phyloP scores from a whole-genome alignment of 805 yeast genomes.

The Kuraishia hungarica region DNA sequence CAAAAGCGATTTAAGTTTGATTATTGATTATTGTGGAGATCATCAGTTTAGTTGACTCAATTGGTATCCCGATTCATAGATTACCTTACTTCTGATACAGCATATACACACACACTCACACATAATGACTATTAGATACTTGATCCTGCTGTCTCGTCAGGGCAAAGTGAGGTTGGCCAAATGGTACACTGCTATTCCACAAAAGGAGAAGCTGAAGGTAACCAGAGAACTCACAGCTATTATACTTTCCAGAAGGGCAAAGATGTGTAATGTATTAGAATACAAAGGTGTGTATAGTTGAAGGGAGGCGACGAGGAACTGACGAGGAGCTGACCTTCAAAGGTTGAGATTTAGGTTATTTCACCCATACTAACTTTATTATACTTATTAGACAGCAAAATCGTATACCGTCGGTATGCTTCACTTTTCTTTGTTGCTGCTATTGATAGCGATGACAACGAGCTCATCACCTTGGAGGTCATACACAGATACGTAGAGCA shows the following conservation, averaged over 20 bases:
- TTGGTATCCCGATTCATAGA: no score
- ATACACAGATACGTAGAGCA: slow-evolving; percentile 93
- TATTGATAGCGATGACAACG: slow-evolving; percentile 77
- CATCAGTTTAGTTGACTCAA: no score
- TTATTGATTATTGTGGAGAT: no score
- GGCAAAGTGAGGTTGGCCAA: slow-evolving; percentile 90
- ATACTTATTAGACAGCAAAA: slow-evolving; percentile 47
- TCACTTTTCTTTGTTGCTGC: slow-evolving; percentile 87
- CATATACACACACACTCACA: background rate
- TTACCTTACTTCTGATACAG: no score
- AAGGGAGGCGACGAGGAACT: no score
- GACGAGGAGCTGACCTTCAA: no score
- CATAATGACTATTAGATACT: slow-evolving; percentile 66
- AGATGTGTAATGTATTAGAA: slow-evolving; percentile 93
- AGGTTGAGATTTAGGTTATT: no score
- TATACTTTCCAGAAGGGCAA: slow-evolving; percentile 76
- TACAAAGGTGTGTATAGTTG: slow-evolving; percentile 50
- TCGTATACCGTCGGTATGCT: slow-evolving; percentile 89
- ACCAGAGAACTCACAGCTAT: slow-evolving; percentile 81
- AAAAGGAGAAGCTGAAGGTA: slow-evolving; percentile 78
- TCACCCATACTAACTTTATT: slow-evolving; percentile 2
- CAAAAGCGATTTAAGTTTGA: no score
- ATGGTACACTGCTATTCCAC: slow-evolving; percentile 84
- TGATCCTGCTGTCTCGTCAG: slow-evolving; percentile 81
- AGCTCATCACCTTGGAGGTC: slow-evolving; percentile 73